Evolutionary conservation across 2,329 filamentous ascomycete genomes (phyloP).

Genomic region (Penicillium corylophilum): DNA sequence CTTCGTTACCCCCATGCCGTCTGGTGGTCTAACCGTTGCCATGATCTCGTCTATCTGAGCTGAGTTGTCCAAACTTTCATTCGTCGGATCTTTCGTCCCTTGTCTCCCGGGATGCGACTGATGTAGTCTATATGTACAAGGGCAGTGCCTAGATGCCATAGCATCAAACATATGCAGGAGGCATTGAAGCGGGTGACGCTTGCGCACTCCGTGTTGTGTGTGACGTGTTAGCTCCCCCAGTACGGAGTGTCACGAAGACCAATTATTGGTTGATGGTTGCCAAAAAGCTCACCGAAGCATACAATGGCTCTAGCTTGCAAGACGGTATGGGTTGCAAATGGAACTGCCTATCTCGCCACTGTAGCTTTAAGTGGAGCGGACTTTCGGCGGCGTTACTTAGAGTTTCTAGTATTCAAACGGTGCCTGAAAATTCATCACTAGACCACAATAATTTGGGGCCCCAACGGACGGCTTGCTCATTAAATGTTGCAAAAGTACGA

Average conservation of each 20-base stretch:
- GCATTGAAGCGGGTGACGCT: background rate
- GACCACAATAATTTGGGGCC: background rate
- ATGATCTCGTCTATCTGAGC: background rate
- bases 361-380: background rate
- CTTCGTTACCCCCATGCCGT: background rate
- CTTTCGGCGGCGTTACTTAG: background rate
- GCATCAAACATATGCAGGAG: background rate
- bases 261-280: background rate
- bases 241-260: background rate
- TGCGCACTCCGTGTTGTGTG: background rate
- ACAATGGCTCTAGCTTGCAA: slow-evolving; percentile 23
- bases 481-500: background rate
- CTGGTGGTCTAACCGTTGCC: background rate
- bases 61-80: background rate
- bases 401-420: background rate
- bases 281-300: background rate
- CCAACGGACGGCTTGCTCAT: background rate
- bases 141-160: background rate
- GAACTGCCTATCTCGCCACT: background rate
- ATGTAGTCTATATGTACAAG: background rate
- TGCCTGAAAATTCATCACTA: background rate
- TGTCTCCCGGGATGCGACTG: background rate
- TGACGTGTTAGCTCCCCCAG: background rate
- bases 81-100: background rate
- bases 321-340: slow-evolving; percentile 12